These are phyloP conservation scores for Larix sibirica DNA, from an alignment of 83 land plant genomes.

Conservation along the genomic window DNA sequence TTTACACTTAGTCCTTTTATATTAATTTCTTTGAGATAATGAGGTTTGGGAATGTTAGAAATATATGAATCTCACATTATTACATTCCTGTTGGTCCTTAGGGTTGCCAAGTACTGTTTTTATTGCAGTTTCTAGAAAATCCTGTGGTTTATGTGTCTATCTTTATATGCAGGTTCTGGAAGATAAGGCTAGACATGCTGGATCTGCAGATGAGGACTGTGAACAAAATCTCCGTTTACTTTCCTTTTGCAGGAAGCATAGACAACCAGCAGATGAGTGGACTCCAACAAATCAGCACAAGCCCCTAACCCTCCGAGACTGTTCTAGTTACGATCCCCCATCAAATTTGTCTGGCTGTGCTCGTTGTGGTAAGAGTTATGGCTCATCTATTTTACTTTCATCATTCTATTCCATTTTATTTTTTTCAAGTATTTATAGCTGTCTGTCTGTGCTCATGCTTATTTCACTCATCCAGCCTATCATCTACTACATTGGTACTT, in stretches of 20 bases:
- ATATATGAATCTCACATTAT: not conserved
- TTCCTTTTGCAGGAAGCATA: conserved; percentile 90
- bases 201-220: conserved; percentile 58
- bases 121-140: not conserved
- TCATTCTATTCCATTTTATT: not conserved
- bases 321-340: conserved; percentile 48
- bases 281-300: conserved; percentile 25
- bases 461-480: not conserved
- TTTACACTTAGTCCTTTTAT: conserved; percentile 16
- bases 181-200: conserved; percentile 41
- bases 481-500: too few species aligned
- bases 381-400: not conserved
- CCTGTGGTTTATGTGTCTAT: not conserved
- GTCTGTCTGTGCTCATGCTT: not conserved
- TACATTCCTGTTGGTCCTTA: conserved; percentile 1
- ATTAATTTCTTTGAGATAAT: not conserved
- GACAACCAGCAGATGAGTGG: conserved; percentile 55
- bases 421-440: not conserved
- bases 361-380: conserved; percentile 62
- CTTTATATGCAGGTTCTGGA: conserved; percentile 43
- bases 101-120: too few species aligned
- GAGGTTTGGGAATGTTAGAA: not conserved
- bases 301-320: conserved; percentile 15
- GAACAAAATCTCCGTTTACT: conserved; percentile 69
- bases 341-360: conserved; percentile 93